Base-by-base conservation (phyloP, 2,329 filamentous ascomycete genomes). In the Passalora sequoiae region DNA sequence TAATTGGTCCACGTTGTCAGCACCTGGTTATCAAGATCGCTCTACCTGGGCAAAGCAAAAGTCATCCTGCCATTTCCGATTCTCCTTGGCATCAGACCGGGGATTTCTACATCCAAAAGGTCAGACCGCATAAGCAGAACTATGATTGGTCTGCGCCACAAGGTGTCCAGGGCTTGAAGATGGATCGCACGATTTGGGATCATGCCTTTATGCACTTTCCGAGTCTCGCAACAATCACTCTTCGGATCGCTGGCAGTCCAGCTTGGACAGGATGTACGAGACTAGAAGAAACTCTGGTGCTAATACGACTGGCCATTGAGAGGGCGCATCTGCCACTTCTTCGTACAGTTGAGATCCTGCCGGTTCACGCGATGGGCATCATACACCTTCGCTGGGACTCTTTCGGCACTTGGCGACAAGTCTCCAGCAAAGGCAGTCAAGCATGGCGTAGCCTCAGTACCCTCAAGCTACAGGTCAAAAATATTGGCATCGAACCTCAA, bases 321-420 rank as follows among this genome's bases (percentile, higher is more conserved):
- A 40, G 40, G 15, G 30, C 43, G 4, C 42, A 42, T 4, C 42
- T 56, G 7, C 40, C 42, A 5, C 33, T 53, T 5, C 44, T 64
- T 2, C 48, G 46, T 16, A 47, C 45, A 3, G 22, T 65, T 2
- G 46, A 40, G 3, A 20, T 63, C 9, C 19, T 37, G 7, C 60
- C 62, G 1, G 44, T 62, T 12, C 59, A 62, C 35, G 54, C 55
- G 6, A 58, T 60, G 40, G 59, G 60, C 30, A 57, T 65, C 28
- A 21, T 65, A 8, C 60, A 61, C 35, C 48, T 64, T 15, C 60
- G 62, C 25, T 64, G 62, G 60, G 40, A 48, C 7, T 51, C 56
- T 19, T 53, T 60, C 21, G 50, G 46, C 13, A 55, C 58, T 6
- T 59, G 60, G 24, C 41, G 50, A 12, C 31, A 49, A 19, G 39